Percentiles rank a stretch among this genome's conserved stretches.
Evolutionary conservation across 2,329 filamentous ascomycete genomes (phyloP).

Genomic region (Aspergillus felis): DNA sequence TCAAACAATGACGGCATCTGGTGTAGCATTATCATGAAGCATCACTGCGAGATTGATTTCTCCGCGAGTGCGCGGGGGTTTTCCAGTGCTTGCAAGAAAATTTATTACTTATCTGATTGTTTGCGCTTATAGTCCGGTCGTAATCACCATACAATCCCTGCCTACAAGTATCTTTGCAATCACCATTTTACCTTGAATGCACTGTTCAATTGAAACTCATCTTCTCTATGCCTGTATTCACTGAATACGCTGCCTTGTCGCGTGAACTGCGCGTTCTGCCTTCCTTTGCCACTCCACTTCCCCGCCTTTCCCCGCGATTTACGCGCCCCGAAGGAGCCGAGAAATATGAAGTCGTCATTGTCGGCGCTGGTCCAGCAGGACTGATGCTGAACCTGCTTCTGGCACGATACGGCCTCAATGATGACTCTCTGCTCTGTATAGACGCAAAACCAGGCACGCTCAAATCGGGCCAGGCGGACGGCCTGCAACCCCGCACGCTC

Average conservation of each 20-base stretch:
- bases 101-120: background rate
- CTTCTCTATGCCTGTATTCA: slow-evolving; percentile 37
- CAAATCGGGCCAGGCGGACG: slow-evolving; percentile 43
- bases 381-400: slow-evolving; percentile 41
- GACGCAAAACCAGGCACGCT: slow-evolving; percentile 39
- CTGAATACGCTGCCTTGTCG: slow-evolving; percentile 30
- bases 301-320: slow-evolving; percentile 27
- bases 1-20: background rate
- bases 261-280: slow-evolving; percentile 40
- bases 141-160: background rate
- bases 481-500: slow-evolving; percentile 41
- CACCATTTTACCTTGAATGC: background rate
- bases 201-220: background rate
- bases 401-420: slow-evolving; percentile 41
- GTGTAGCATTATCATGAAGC: background rate
- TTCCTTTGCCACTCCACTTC: slow-evolving; percentile 38
- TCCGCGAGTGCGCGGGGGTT: background rate
- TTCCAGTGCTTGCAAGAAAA: background rate
- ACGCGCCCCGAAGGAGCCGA: slow-evolving; percentile 17
- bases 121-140: background rate
- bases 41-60: background rate
- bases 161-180: background rate
- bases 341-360: slow-evolving; percentile 42
- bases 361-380: slow-evolving; percentile 43
- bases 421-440: slow-evolving; percentile 40